A percentile compares a stretch with the other conserved stretches of the same genome.
phyloP scores from a whole-genome alignment of 2,329 filamentous ascomycete genomes.

The Macrophomina tecta region DNA sequence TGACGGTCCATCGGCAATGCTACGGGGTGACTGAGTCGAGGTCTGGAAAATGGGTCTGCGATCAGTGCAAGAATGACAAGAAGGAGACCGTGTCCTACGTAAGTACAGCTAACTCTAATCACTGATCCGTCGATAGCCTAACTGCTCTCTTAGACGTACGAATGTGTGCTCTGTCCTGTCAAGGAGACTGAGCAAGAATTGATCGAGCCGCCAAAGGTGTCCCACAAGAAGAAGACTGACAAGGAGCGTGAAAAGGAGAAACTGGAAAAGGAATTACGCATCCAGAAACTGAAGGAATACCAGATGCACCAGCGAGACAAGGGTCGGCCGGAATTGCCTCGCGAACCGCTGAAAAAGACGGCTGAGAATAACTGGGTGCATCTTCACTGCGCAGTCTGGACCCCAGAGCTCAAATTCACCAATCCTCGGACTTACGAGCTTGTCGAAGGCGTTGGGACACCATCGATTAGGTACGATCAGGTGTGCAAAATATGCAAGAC shows the following conservation, averaged over 20 bases:
- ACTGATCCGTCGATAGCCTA: neutral
- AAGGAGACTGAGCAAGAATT: constrained; percentile 82
- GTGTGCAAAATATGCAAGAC: constrained; percentile 84
- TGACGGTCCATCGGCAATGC: constrained; percentile 90
- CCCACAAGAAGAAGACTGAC: constrained; percentile 88
- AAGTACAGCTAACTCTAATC: constrained; percentile 45
- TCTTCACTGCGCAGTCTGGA: constrained; percentile 90
- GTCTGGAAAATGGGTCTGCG: constrained; percentile 86
- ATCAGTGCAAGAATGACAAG: constrained; percentile 94
- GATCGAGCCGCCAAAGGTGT: constrained; percentile 78
- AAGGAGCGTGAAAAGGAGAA: constrained; percentile 89
- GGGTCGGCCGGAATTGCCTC: constrained; percentile 80
- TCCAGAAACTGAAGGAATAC: constrained; percentile 81
- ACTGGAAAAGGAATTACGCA: constrained; percentile 81
- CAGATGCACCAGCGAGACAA: constrained; percentile 81
- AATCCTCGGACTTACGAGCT: constrained; percentile 81
- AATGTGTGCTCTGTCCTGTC: constrained; percentile 89
- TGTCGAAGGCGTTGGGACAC: constrained; percentile 78
- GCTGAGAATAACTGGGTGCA: constrained; percentile 99
- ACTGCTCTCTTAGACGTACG: constrained; percentile 69
- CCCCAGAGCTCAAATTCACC: constrained; percentile 90
- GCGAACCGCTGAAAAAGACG: constrained; percentile 91
- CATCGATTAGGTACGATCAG: constrained; percentile 80
- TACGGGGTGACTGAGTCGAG: constrained; percentile 82
- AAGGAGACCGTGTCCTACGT: constrained; percentile 91